Conservation (phyloP, 768 basidiomycete genomes). For the Lactarius trivialis region DNA sequence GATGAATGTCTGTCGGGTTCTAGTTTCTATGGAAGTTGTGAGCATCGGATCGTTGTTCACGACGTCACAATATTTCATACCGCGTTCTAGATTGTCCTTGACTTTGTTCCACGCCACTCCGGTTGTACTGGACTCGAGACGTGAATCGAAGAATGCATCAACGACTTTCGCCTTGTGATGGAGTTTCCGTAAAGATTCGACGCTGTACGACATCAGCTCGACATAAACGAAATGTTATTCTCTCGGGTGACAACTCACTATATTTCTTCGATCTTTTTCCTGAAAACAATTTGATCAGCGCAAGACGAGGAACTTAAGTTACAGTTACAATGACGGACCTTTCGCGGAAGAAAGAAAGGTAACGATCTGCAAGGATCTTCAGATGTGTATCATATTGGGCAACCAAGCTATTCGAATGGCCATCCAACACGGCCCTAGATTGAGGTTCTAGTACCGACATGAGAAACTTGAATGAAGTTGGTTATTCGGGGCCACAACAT, state of each 20-base stretch:
- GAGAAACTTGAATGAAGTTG: neutral
- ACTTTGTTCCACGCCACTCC: slow-evolving; percentile 79
- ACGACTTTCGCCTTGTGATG: slow-evolving; percentile 64
- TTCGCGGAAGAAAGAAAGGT: slow-evolving; percentile 81
- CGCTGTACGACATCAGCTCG: slow-evolving; percentile 35
- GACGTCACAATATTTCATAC: slow-evolving; percentile 31
- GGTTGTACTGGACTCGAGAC: slow-evolving; percentile 53
- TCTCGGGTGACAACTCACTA: slow-evolving; percentile 52
- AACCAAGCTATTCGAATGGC: slow-evolving; percentile 39
- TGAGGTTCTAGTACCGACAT: slow-evolving; percentile 15
- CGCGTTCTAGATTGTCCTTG: slow-evolving; percentile 78
- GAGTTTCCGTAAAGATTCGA: slow-evolving; percentile 66
- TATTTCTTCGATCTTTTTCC: slow-evolving; percentile 76
- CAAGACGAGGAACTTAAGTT: slow-evolving; percentile 15
- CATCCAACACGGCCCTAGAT: slow-evolving; percentile 13
- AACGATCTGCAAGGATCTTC: slow-evolving; percentile 62
- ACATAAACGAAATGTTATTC: neutral
- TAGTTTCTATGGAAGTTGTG: slow-evolving; percentile 53
- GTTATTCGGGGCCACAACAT: neutral
- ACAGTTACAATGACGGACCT: slow-evolving; percentile 41
- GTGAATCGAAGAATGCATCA: slow-evolving; percentile 70
- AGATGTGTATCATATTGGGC: slow-evolving; percentile 70
- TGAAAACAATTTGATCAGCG: slow-evolving; percentile 28
- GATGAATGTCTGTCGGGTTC: slow-evolving; percentile 74
- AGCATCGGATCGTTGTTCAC: neutral